phyloP scores from a whole-genome alignment of 805 yeast species.

The Metschnikowia kunwiensis region DNA sequence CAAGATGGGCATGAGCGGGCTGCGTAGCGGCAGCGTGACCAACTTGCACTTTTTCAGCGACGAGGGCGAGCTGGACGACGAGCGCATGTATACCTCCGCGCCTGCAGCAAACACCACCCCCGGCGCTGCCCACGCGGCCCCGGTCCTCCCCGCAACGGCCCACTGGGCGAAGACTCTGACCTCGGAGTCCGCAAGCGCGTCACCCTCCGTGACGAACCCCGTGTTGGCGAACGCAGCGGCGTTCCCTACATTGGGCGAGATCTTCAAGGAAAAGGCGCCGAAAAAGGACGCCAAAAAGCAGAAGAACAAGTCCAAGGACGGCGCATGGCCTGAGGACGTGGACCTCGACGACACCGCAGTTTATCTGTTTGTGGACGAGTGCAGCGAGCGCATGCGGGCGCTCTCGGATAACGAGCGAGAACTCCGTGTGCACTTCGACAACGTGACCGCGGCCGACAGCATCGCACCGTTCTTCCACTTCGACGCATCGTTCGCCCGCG shows the following conservation, averaged over 20 bases:
- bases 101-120: conserved; percentile 10
- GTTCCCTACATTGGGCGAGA: conserved; percentile 58
- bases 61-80: conserved; percentile 13
- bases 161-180: conserved; percentile 25
- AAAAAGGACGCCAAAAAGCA: conserved; percentile 29
- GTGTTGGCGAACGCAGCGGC: conserved; percentile 49
- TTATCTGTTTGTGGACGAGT: conserved; percentile 46
- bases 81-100: conserved; percentile 2
- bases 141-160: conserved; percentile 61
- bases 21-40: conserved; percentile 17
- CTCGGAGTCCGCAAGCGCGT: conserved; percentile 27
- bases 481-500: conserved; percentile 27
- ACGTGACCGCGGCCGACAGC: conserved; percentile 20
- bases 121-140: conserved; percentile 18
- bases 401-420: conserved; percentile 36
- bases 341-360: conserved; percentile 47
- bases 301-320: conserved; percentile 32
- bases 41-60: conserved; percentile 16
- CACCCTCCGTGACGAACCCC: conserved; percentile 37
- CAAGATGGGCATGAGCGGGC: conserved; percentile 49
- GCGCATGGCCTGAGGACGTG: conserved; percentile 41
- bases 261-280: conserved; percentile 35
- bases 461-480: conserved; percentile 51
- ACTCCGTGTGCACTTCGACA: conserved; percentile 39
- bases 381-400: conserved; percentile 40